Evolutionary conservation across 495 filamentous ascomycete genomes (phyloP).

Genomic region (Coniosporium apollinis): DNA sequence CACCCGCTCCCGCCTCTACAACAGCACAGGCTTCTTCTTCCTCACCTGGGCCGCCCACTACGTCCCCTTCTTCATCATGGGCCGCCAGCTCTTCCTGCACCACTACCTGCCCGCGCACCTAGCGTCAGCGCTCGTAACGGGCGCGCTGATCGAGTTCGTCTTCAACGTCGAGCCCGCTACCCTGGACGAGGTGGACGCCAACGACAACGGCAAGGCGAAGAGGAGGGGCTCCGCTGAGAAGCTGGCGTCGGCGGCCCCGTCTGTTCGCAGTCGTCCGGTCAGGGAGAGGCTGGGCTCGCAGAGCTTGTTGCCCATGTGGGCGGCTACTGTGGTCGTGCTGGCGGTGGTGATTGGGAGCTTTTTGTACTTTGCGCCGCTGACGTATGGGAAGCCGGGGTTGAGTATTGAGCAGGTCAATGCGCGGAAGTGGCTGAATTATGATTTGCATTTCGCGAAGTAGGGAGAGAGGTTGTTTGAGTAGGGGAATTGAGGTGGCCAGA

Average conservation of each 20-base stretch:
- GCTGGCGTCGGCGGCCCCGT: neutral
- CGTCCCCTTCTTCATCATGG: conserved; percentile 61
- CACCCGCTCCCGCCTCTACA: conserved; percentile 84
- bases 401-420: conserved; percentile 61
- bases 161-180: conserved; percentile 70
- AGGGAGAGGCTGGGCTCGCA: conserved; percentile 66
- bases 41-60: conserved; percentile 66
- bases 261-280: conserved; percentile 37
- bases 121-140: conserved; percentile 79
- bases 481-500: too few species aligned
- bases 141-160: conserved; percentile 93
- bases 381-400: conserved; percentile 90
- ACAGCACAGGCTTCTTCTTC: conserved; percentile 97
- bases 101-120: conserved; percentile 80
- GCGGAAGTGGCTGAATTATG: conserved; percentile 91
- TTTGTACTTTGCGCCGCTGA: conserved; percentile 85
- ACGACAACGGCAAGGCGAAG: conserved; percentile 30
- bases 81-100: conserved; percentile 57
- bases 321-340: conserved; percentile 53
- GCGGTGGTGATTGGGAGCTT: conserved; percentile 57
- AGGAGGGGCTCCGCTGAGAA: conserved; percentile 30
- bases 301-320: conserved; percentile 63
- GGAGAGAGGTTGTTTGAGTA: too few species aligned
- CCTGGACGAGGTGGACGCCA: conserved; percentile 25
- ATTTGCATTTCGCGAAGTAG: conserved; percentile 97